These are phyloP conservation scores for Plasmodium gallinaceum DNA, from an alignment of 169 alveolate genomes.

Conservation along the genomic window DNA sequence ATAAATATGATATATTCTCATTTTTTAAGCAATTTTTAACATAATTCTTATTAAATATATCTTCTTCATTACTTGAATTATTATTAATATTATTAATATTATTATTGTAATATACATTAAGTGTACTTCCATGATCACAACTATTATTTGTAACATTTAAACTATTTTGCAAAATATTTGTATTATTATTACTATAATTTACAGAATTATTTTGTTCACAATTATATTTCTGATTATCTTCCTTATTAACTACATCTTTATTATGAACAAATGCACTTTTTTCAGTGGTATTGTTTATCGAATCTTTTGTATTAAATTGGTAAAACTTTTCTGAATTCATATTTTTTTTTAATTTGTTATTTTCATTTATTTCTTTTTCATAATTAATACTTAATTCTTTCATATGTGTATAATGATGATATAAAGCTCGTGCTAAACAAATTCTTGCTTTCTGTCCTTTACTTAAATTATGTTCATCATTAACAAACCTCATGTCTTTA, in stretches of 20 bases:
- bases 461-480: conserved; percentile 87
- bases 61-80: neutral
- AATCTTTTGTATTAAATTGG: neutral
- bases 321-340: neutral
- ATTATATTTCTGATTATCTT: neutral
- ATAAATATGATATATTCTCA: conserved; percentile 38
- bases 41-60: neutral
- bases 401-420: conserved; percentile 78
- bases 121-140: neutral
- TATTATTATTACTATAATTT: neutral
- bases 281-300: neutral
- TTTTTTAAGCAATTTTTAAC: neutral
- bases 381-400: neutral
- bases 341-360: neutral
- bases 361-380: neutral
- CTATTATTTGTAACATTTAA: neutral
- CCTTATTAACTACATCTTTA: neutral
- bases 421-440: conserved; percentile 93
- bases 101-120: neutral
- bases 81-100: neutral
- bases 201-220: neutral
- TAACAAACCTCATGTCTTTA: conserved; percentile 83
- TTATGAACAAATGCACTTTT: neutral
- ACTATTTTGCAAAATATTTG: neutral
- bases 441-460: conserved; percentile 96